A percentile compares a stretch with the other conserved stretches of the same genome.
phyloP scores from a whole-genome alignment of 2,329 filamentous ascomycete genomes.

The Apiospora arundinis region DNA sequence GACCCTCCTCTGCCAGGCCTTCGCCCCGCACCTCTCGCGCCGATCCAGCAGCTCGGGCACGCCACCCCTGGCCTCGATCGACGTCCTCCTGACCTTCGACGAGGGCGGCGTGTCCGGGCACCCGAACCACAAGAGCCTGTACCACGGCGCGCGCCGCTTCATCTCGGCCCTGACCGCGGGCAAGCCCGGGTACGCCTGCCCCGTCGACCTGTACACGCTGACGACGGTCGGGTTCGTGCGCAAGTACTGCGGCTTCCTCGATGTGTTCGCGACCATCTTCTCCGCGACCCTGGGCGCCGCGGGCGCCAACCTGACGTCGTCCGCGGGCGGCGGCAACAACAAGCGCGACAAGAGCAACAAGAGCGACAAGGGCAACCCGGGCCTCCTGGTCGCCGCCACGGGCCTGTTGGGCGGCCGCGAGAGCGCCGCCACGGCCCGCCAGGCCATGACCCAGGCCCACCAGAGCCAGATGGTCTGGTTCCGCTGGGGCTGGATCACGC shows the following conservation, averaged over 20 bases:
- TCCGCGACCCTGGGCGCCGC: constrained; percentile 46
- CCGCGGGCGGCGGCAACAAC: constrained; percentile 15
- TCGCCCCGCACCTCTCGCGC: constrained; percentile 60
- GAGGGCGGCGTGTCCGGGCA: constrained; percentile 80
- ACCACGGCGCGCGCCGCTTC: constrained; percentile 80
- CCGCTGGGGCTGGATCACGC: constrained; percentile 89
- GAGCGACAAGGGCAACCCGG: constrained; percentile 55
- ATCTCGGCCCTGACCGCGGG: constrained; percentile 69
- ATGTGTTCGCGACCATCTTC: constrained; percentile 75
- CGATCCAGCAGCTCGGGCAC: constrained; percentile 37
- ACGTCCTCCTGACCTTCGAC: constrained; percentile 92
- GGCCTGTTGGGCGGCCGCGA: constrained; percentile 64
- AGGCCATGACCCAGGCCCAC: constrained; percentile 89
- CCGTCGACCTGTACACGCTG: constrained; percentile 86
- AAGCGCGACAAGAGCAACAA: constrained; percentile 26
- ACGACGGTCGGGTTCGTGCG: constrained; percentile 73
- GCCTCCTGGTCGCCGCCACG: constrained; percentile 74
- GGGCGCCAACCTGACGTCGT: neutral
- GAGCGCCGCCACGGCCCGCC: constrained; percentile 67
- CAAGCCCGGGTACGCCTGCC: constrained; percentile 69
- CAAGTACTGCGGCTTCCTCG: constrained; percentile 83
- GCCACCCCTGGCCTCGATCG: constrained; percentile 61
- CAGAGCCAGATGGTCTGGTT: constrained; percentile 99
- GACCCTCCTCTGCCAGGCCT: constrained; percentile 72
- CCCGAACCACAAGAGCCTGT: constrained; percentile 86